These are phyloP conservation scores for Gossypium lobatum DNA, from an alignment of 441 rosid species.

Conservation along the genomic window DNA sequence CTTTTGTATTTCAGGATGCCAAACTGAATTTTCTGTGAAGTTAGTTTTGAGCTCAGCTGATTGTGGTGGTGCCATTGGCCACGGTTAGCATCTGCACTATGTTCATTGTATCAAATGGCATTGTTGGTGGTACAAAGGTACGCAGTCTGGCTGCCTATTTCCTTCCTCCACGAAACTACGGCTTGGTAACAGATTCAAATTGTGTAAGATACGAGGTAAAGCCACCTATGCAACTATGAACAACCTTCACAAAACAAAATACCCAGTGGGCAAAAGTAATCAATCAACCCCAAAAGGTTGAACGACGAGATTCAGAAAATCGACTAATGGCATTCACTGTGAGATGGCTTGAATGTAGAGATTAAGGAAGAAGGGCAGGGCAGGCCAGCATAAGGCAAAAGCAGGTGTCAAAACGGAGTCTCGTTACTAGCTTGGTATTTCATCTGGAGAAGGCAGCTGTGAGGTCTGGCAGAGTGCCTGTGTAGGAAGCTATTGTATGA, in stretches of 20 bases:
- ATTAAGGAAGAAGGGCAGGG: not conserved
- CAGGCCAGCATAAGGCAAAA: not conserved
- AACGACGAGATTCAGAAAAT: not conserved
- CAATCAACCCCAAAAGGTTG: no score
- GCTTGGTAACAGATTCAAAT: not conserved
- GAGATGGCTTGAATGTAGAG: not conserved
- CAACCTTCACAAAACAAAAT: not conserved
- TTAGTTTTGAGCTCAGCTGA: not conserved
- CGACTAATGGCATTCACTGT: not conserved
- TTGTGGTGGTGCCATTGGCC: not conserved
- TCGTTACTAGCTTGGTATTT: not conserved
- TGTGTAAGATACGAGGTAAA: not conserved
- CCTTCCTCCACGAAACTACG: not conserved
- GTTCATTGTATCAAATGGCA: not conserved
- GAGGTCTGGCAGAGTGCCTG: not conserved
- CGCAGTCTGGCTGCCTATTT: not conserved
- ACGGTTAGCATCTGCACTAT: not conserved
- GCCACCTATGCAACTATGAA: not conserved
- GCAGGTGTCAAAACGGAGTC: not conserved
- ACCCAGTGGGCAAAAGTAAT: not conserved
- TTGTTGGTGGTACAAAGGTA: not conserved
- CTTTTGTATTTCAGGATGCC: slow-evolving; percentile 3
- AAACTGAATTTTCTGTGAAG: not conserved
- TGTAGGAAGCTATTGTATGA: not conserved
- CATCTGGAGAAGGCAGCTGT: not conserved